Evolutionary conservation across 257 asterid species (phyloP), one percentile per base, ranked within the genome.

Genomic region (Ilex aquifolium): DNA sequence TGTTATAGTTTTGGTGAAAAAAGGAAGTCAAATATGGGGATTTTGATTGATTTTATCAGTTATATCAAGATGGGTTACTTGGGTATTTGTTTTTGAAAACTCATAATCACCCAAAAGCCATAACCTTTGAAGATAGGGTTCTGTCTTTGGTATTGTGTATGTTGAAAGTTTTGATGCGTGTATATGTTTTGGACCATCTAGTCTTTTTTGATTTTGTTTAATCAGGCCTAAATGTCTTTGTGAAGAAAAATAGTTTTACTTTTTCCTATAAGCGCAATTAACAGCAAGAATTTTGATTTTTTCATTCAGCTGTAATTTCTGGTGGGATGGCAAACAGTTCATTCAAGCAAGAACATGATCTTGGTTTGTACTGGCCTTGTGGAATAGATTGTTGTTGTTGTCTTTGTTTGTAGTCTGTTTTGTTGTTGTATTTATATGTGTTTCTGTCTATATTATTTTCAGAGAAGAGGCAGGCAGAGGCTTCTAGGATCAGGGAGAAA

Each of bases 401-500:
- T 49, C 14, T 3, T n/a, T 10, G 3, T 53, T 53, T 8, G 31
- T 53, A 53, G 5, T 53, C 4, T 14, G 11, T 15, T 7, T 1
- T 46, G 54, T 3, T 13, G n/a, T 54, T 16, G 13, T 7, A 13
- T 7, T 44, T 44, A 55, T 58, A 21, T 6, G 1, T 54, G 63
- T 15, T 50, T 60, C 1, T 30, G 14, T 10, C n/a, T 21, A 12
- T 30, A n/a, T n/a, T n/a, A 2, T 6, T 32, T 15, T 21, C 69
- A 78, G 80, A 74, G 62, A 78, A 71, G 73, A 62, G 83, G 44
- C 75, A 63, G 12, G 83, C 77, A 7, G 83, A 78, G 60, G 72
- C 80, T 71, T 56, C 77, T 32, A 74, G 80, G 58, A 78, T 78
- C 50, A 78, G 80, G 69, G 83, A 68, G 65, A 78, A 78, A 31